Evolutionary conservation across 2,329 filamentous ascomycete species (phyloP), one percentile per base, ranked within the genome.

Genomic region (Podosphaera fusca): DNA sequence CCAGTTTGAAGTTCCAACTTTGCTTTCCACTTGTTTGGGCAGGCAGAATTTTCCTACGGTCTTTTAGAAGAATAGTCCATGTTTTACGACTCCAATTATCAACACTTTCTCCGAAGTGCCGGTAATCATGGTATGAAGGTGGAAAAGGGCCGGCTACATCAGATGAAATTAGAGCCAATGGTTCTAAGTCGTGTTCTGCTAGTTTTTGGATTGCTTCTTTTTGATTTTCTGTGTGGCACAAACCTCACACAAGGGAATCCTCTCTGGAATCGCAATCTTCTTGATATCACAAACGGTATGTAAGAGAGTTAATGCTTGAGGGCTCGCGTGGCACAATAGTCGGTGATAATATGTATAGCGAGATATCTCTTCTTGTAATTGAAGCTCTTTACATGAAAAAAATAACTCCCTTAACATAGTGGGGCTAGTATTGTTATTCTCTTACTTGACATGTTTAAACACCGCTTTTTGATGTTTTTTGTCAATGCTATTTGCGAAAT

Each of bases 101-200:
- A 31, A 54, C 40, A n/a, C 36, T 36, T 54, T 54, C 51, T 36
- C 51, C 51, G 40, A 54, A 54, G 51, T 54, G 40, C 35, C 51
- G 36, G 29, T 54, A 36, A 36, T 7, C 51, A 54, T 31, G 31
- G 40, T 54, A 54, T 9, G 34, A 54, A 36, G 51, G 31, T 21
- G 51, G 51, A n/a, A 54, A 54, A 4, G 51, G 29, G 31, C 51
- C 51, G 21, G 51, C 51, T 36, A 54, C 40, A 38, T 36, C 51
- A 30, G 40, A 54, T 54, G 51, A 54, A 21, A 54, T n/a, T 14
- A 54, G n/a, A n/a, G 51, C 51, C 40, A 54, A 54, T 33, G 33
- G 51, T 54, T 54, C 51, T 10, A 21, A 8, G 2, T 33, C 51
- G 9, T 54, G 51, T 4, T 38, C 34, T 21, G 51, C 51, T 38